Conservation (phyloP, 768 basidiomycete species). For the Psilocybe azurescens region DNA sequence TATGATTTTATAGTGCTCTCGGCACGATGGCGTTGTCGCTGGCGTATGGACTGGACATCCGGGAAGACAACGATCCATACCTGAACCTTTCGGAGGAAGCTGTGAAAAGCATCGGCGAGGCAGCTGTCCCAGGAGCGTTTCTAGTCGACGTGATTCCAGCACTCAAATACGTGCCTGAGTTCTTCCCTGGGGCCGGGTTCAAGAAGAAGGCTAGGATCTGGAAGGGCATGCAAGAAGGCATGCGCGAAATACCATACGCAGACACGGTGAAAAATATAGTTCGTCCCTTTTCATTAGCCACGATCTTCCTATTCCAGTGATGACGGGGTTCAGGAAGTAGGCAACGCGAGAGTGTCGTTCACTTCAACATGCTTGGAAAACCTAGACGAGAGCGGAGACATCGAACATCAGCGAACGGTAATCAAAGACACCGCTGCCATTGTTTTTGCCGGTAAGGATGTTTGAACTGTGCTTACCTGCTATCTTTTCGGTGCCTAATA, state of each 20-base stretch:
- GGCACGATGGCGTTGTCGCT: conserved; percentile 45
- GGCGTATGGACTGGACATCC: conserved; percentile 51
- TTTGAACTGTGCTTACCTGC: background rate
- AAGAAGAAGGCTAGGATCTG: conserved; percentile 53
- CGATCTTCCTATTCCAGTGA: background rate
- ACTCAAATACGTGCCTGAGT: conserved; percentile 54
- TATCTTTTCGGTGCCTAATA: background rate
- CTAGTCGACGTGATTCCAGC: conserved; percentile 48
- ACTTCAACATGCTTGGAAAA: conserved; percentile 26
- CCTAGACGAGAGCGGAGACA: conserved; percentile 24
- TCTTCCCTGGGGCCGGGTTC: conserved; percentile 67
- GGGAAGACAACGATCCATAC: conserved; percentile 46
- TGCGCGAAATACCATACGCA: conserved; percentile 42
- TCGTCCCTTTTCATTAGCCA: conserved; percentile 6
- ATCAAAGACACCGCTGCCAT: conserved; percentile 47
- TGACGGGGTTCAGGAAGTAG: conserved; percentile 20
- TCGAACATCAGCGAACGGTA: conserved; percentile 22
- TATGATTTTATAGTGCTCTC: conserved; percentile 35
- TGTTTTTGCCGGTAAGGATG: conserved; percentile 34
- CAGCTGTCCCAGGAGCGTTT: conserved; percentile 46
- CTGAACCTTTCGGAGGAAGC: conserved; percentile 46
- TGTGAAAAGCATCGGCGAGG: conserved; percentile 35
- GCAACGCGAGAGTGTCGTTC: conserved; percentile 28
- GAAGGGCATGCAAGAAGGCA: conserved; percentile 39
- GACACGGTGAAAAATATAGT: conserved; percentile 33